A percentile compares a stretch with the other conserved stretches of the same genome.
Evolutionary conservation across 2,329 filamentous ascomycete genomes (phyloP).

Genomic region (Calonectria montana): DNA sequence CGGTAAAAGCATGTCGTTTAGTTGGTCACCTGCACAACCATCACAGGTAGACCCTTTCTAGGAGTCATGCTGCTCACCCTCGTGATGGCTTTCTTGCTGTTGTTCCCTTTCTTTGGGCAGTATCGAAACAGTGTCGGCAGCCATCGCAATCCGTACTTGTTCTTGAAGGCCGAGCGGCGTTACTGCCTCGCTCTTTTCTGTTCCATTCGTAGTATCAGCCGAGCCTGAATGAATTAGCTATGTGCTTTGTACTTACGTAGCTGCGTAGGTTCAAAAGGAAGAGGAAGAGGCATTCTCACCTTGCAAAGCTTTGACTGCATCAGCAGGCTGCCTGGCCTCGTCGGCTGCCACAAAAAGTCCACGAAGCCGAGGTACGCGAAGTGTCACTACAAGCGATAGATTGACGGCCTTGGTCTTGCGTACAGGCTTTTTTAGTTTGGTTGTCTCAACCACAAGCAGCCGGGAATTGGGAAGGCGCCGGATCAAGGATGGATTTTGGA

Average conservation of each 20-base stretch:
- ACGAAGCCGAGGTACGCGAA: not conserved
- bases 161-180: too few relatives aligned
- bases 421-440: not conserved
- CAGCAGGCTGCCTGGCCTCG: not conserved
- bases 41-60: not conserved
- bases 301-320: not conserved
- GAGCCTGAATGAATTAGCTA: not conserved
- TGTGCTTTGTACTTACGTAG: not conserved
- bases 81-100: not conserved
- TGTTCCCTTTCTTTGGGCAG: not conserved
- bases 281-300: not conserved
- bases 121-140: not conserved
- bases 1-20: not conserved
- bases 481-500: not conserved
- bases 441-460: not conserved
- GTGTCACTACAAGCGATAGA: not conserved
- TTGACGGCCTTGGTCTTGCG: too few relatives aligned
- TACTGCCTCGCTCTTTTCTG: not conserved
- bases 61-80: too few relatives aligned
- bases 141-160: not conserved
- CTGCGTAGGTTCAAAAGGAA: not conserved
- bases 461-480: not conserved
- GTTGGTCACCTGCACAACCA: too few relatives aligned
- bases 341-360: not conserved
- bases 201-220: not conserved